Base-by-base conservation (phyloP, 2,329 filamentous ascomycete species). In the Arthrobotrys conoides region DNA sequence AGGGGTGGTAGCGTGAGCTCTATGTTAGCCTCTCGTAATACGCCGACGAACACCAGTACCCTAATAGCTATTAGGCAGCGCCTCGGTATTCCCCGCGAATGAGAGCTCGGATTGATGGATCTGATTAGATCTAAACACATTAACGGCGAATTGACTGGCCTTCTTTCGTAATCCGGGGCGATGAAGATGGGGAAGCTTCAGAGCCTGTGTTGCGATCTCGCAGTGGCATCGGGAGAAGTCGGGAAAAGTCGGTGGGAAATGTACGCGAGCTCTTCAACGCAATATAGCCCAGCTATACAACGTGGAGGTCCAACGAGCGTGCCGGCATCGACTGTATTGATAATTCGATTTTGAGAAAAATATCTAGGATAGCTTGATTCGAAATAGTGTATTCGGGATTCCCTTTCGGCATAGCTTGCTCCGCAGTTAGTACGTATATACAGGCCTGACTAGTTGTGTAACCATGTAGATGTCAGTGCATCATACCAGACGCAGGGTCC, bases 91-190 rank as follows among this genome's bases (percentile, higher is more conserved):
- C 66, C 55, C 65, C 72, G 71, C 44, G 18, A 55, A 44, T 51
- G 14, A 61, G 55, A 75, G 44, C 51, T 53, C 61, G 38, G 57
- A 38, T 61, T 38, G 59, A 77, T 66, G 46, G 63, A 77, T 77
- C 73, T 71, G 73, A 77, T 77, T 77, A 77, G 73, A 77, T 77
- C 49, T 65, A 63, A 22, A 36, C 18, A 53, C 24, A 6, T 46
- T 57, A 24, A 71, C 72, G 72, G 51, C 73, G 67, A 67, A 55
- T 27, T 67, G 53, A n/a, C 27, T 41, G 22, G 5, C 9, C n/a
- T 22, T 38, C 46, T 53, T 49, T 67, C 63, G 41, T 67, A 51
- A 67, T 67, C 30, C 63, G 49, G 51, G 49, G 44, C 38, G 20
- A 20, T 68, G 63, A 51, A 46, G 20, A 53, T 48, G 48, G 36